phyloP scores from a whole-genome alignment of 768 basidiomycete genomes.

The Postia placenta region DNA sequence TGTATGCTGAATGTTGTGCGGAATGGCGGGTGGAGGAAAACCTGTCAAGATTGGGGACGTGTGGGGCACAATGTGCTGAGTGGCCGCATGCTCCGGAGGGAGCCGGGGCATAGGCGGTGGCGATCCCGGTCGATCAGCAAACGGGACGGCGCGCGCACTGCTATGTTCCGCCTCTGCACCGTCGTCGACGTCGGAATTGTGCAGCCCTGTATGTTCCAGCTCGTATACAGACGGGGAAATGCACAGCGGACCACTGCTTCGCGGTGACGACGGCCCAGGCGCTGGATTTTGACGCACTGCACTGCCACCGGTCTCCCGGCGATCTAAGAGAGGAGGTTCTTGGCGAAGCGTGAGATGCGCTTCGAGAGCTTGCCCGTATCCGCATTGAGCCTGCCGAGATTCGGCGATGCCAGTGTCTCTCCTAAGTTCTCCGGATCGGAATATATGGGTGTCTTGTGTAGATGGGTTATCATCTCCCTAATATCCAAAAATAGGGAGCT shows the following conservation, averaged over 20 bases:
- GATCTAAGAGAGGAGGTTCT: background rate
- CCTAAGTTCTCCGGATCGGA: background rate
- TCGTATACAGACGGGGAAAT: background rate
- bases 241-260: background rate
- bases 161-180: background rate
- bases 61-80: background rate
- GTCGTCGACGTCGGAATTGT: background rate
- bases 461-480: background rate
- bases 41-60: background rate
- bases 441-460: background rate
- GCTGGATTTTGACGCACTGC: background rate
- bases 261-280: background rate
- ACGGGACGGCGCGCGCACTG: background rate
- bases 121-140: background rate
- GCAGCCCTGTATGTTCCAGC: background rate
- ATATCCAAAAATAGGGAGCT: background rate
- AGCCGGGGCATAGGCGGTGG: background rate
- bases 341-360: too few relatives aligned
- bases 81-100: background rate
- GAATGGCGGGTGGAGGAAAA: background rate
- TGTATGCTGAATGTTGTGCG: background rate
- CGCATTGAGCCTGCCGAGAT: background rate
- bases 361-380: background rate
- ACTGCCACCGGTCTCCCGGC: background rate
- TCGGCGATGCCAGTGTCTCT: background rate